A percentile compares a stretch with the other conserved stretches of the same genome.
These are phyloP conservation scores for Ustilago loliicola DNA, from an alignment of 1,284 basidiomycete genomes.

Conservation along the genomic window DNA sequence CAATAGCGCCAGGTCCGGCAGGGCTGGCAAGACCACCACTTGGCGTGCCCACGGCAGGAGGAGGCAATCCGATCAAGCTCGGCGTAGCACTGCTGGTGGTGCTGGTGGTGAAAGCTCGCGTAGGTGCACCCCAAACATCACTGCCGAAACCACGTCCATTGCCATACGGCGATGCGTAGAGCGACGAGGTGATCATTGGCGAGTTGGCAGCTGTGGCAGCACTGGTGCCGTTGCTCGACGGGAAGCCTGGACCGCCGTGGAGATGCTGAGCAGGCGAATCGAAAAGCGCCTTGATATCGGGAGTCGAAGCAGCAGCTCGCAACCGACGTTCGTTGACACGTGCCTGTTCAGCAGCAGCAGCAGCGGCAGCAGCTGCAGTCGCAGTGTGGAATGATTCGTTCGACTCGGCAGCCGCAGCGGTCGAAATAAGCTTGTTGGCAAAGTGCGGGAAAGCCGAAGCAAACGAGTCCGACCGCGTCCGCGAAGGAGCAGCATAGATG, in stretches of 20 bases:
- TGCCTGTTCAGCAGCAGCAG: constrained; percentile 52
- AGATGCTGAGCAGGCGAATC: constrained; percentile 71
- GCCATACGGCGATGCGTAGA: constrained; percentile 65
- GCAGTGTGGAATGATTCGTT: constrained; percentile 62
- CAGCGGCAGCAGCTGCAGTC: constrained; percentile 42
- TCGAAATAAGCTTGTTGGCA: constrained; percentile 84
- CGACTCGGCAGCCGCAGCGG: constrained; percentile 51
- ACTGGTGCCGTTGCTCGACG: constrained; percentile 29
- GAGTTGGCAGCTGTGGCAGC: constrained; percentile 52
- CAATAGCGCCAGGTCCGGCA: constrained; percentile 31
- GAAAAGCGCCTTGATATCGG: constrained; percentile 95
- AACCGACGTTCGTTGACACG: constrained; percentile 81
- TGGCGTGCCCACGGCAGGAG: constrained; percentile 34
- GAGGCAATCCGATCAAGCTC: constrained; percentile 43
- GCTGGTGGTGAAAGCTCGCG: constrained; percentile 48
- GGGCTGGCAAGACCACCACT: constrained; percentile 29
- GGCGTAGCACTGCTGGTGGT: constrained; percentile 40
- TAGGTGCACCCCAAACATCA: constrained; percentile 66
- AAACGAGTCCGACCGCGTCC: constrained; percentile 83
- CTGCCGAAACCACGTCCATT: constrained; percentile 58
- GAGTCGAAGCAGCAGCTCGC: constrained; percentile 86
- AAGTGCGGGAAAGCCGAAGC: constrained; percentile 96
- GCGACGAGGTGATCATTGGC: constrained; percentile 56
- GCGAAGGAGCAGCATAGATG: constrained; percentile 71
- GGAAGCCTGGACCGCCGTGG: constrained; percentile 71